A percentile compares a stretch with the other conserved stretches of the same genome.
Conservation (phyloP, 345 rosid genomes). For the Lepidium aucheri region DNA sequence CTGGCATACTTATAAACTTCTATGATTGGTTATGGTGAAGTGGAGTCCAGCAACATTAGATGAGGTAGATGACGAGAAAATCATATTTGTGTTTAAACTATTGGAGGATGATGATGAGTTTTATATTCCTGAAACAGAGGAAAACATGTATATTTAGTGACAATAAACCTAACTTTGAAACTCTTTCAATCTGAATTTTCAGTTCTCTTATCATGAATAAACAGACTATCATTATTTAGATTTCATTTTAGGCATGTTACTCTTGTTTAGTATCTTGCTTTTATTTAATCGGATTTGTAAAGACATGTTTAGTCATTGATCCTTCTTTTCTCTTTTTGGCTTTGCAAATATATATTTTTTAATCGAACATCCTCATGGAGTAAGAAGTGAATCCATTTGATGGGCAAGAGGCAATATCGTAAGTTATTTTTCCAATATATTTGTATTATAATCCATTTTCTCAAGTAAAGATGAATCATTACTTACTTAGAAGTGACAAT, state of each 20-base stretch:
- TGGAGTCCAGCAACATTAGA: constrained; percentile 66
- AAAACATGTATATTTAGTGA: constrained; percentile 38
- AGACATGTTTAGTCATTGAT: too few relatives aligned
- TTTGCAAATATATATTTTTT: too few relatives aligned
- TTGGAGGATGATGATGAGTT: constrained; percentile 60
- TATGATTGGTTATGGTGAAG: constrained; percentile 29
- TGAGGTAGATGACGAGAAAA: constrained; percentile 46
- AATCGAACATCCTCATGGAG: too few relatives aligned
- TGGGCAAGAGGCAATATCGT: constrained; percentile 99
- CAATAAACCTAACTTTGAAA: background rate
- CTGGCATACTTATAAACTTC: background rate
- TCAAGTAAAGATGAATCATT: constrained; percentile 90
- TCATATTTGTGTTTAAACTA: constrained; percentile 55
- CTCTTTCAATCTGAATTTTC: background rate
- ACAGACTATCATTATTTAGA: too few relatives aligned
- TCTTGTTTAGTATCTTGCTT: too few relatives aligned
- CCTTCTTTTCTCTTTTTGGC: too few relatives aligned
- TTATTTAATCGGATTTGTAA: too few relatives aligned
- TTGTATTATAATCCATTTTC: constrained; percentile 11
- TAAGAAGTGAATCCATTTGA: constrained; percentile 99
- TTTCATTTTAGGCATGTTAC: too few relatives aligned
- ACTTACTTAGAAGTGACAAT: constrained; percentile 88
- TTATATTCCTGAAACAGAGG: constrained; percentile 58
- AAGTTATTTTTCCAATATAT: constrained; percentile 29
- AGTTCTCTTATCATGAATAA: too few relatives aligned